These are phyloP conservation scores for Albugo laibachii DNA, from an alignment of 352 stramenopile genomes.

Conservation along the genomic window DNA sequence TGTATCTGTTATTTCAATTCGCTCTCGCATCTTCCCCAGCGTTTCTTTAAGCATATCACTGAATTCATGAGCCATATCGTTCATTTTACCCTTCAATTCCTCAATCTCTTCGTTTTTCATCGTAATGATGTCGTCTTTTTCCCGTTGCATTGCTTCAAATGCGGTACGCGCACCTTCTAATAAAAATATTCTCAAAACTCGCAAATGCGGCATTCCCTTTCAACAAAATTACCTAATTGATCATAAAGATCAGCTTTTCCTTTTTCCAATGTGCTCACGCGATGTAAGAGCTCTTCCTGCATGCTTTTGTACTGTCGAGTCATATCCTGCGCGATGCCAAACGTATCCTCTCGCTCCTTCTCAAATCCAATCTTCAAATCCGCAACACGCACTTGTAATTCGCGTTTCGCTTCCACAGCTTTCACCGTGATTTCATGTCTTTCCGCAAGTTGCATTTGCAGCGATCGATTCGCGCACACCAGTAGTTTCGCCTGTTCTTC, in stretches of 20 bases:
- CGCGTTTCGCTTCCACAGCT: conserved; percentile 75
- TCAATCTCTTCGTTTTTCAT: conserved; percentile 81
- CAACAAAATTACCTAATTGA: conserved; percentile 38
- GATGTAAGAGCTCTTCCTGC: conserved; percentile 82
- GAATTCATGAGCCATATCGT: conserved; percentile 89
- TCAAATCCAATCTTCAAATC: conserved; percentile 79
- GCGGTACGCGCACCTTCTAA: conserved; percentile 64
- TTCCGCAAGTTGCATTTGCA: conserved; percentile 81
- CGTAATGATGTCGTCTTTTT: conserved; percentile 81
- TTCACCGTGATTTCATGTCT: conserved; percentile 68
- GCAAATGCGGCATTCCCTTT: background rate
- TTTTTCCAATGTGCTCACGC: conserved; percentile 77
- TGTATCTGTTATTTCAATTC: conserved; percentile 84
- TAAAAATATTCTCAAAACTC: background rate
- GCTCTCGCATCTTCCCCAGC: conserved; percentile 87
- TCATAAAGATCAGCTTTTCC: conserved; percentile 84
- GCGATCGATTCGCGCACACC: conserved; percentile 56
- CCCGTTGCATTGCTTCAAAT: conserved; percentile 79
- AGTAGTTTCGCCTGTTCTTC: conserved; percentile 77
- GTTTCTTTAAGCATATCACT: conserved; percentile 90
- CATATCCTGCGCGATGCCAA: conserved; percentile 90
- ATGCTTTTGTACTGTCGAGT: conserved; percentile 95
- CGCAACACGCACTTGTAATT: conserved; percentile 59
- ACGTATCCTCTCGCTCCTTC: conserved; percentile 65
- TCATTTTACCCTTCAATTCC: conserved; percentile 83